phyloP scores from a whole-genome alignment of 441 rosid genomes.

The Croton laevigatus region DNA sequence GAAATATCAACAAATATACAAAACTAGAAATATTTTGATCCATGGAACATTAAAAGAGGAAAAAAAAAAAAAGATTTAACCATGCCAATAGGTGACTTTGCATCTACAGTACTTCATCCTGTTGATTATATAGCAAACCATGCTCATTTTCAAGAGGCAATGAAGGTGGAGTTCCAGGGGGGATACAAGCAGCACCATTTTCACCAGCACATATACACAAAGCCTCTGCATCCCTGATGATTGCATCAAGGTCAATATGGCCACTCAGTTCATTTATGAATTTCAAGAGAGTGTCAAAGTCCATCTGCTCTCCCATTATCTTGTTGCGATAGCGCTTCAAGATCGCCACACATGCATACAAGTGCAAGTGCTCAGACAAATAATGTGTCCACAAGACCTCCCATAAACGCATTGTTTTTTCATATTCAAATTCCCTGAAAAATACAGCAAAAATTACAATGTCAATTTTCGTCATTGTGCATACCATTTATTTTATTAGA shows the following conservation, averaged over 20 bases:
- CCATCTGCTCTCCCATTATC: slow-evolving; percentile 94
- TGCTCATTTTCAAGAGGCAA: slow-evolving; percentile 56
- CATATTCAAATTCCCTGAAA: slow-evolving; percentile 85
- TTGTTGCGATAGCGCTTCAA: slow-evolving; percentile 82
- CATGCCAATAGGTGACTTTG: not conserved
- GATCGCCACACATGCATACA: slow-evolving; percentile 83
- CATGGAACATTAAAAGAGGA: not conserved
- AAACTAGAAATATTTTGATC: not conserved
- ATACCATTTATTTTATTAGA: not conserved
- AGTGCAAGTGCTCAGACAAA: slow-evolving; percentile 86
- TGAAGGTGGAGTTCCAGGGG: slow-evolving; percentile 95
- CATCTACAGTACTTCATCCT: slow-evolving; percentile 70
- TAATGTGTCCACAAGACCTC: slow-evolving; percentile 94
- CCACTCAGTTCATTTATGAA: slow-evolving; percentile 94
- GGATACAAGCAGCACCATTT: slow-evolving; percentile 82
- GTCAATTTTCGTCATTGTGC: not conserved
- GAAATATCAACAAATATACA: slow-evolving; percentile 22
- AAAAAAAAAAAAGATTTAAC: not conserved
- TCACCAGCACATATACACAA: slow-evolving; percentile 94
- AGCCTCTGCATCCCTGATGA: slow-evolving; percentile 90
- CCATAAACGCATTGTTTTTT: slow-evolving; percentile 80
- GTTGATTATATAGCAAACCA: slow-evolving; percentile 49
- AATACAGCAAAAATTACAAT: slow-evolving; percentile 5
- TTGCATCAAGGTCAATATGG: slow-evolving; percentile 63
- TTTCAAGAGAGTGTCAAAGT: slow-evolving; percentile 91